Evolutionary conservation across 495 filamentous ascomycete species (phyloP), one percentile per base, ranked within the genome.

Genomic region (Penicillium goetzii): DNA sequence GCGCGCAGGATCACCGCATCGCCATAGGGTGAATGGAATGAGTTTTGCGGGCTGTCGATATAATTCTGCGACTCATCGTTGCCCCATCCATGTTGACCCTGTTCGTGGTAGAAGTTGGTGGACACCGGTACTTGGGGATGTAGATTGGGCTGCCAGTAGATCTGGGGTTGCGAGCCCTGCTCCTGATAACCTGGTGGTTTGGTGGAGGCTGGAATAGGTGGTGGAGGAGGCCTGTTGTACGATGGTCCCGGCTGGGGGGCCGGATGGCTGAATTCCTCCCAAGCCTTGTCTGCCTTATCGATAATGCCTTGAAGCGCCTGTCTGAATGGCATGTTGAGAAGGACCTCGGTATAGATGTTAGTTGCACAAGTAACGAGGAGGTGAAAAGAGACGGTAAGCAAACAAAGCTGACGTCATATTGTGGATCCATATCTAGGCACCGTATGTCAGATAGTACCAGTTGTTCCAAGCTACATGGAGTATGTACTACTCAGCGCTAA

Each of bases 11-110:
- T 68, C 65, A 72, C 43, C 43, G 68, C 68, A 62, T 72, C 68
- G 38, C 68, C 70, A 19, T 72, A 68, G 57, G 19, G n/a, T 64
- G 70, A 70, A 64, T 72, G 70, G 65, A 72, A 70, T 60, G 68
- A 68, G 56, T 72, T 72, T 52, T 72, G 65, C 19, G 59, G 70
- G 56, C 64, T 68, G 60, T 70, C 65, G 61, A 64, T 50, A 50
- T 72, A 72, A 56, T 72, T 70, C 65, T 72, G 70, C 50, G 68
- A 25, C 58, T 72, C 70, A 32, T 72, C 62, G 61, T 72, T 72
- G 55, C 70, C 70, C 70, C 70, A 72, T 40, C 70, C 70, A 64
- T 72, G 62, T 54, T 70, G 70, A 40, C 70, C 70, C 17, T 70
- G 68, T 59, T 70, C 62, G 32, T 70, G 70, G 15, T 64, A 11